These are phyloP conservation scores for Geoglossum glabrum DNA, from an alignment of 495 filamentous ascomycete species.

Conservation along the genomic window DNA sequence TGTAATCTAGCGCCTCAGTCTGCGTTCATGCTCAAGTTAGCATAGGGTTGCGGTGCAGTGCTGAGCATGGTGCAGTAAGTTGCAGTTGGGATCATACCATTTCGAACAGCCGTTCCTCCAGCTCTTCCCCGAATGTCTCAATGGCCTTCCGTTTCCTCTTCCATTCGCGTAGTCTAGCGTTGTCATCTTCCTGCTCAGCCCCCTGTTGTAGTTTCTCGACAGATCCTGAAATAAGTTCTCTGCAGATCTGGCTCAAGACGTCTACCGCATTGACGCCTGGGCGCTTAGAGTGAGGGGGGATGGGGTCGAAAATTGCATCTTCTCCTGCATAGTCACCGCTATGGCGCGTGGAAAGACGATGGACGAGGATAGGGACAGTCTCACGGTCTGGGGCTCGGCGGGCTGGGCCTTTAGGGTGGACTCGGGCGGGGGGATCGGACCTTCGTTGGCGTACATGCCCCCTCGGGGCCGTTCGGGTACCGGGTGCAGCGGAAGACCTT, in stretches of 20 bases:
- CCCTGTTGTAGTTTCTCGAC: conserved; percentile 19
- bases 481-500: neutral
- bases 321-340: conserved; percentile 17
- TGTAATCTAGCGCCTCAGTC: conserved; percentile 42
- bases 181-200: conserved; percentile 19
- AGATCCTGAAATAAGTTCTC: conserved; percentile 38
- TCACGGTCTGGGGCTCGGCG: neutral
- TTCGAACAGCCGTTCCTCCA: conserved; percentile 41
- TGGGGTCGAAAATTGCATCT: conserved; percentile 24
- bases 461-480: neutral
- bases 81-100: conserved; percentile 21
- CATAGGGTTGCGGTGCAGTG: neutral
- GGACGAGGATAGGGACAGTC: conserved; percentile 2
- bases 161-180: conserved; percentile 19
- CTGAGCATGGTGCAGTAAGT: neutral
- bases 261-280: conserved; percentile 49
- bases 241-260: conserved; percentile 47
- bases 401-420: neutral
- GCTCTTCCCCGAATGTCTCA: conserved; percentile 46
- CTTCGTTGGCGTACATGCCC: neutral
- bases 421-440: neutral
- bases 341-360: neutral
- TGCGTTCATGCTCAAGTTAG: conserved; percentile 5
- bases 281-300: conserved; percentile 28
- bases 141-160: conserved; percentile 41